phyloP scores from a whole-genome alignment of 116 monocot genomes.

The Phalaenopsis hybrid region DNA sequence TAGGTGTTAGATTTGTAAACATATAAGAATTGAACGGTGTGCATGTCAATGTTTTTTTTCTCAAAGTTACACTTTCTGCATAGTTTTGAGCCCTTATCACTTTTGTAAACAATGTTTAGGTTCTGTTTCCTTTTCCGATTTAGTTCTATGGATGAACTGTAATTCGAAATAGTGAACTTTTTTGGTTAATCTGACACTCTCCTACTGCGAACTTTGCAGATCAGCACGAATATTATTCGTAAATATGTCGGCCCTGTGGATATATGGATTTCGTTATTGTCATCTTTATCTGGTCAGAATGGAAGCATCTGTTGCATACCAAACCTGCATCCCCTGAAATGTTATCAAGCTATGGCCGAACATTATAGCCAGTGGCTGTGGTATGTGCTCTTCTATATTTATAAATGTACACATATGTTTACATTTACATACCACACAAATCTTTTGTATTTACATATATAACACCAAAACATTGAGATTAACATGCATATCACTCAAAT shows the following conservation, averaged over 20 bases:
- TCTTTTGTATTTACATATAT: neutral
- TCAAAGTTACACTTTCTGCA: no score
- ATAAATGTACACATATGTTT: neutral
- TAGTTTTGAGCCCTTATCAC: neutral
- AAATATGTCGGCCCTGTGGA: constrained; percentile 83
- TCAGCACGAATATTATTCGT: constrained; percentile 54
- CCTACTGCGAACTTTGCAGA: constrained; percentile 22
- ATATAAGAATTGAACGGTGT: no score
- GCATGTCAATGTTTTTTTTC: no score
- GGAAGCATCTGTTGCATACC: constrained; percentile 29
- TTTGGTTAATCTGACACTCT: neutral
- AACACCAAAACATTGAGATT: neutral
- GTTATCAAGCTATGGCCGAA: constrained; percentile 76
- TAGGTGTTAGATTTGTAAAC: no score
- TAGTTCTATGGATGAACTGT: no score
- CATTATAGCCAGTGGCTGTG: constrained; percentile 90
- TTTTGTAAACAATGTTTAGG: neutral
- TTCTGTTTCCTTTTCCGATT: no score
- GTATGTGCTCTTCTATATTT: constrained; percentile 27
- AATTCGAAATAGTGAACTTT: neutral
- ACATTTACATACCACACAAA: neutral
- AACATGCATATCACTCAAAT: neutral
- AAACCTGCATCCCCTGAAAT: constrained; percentile 41
- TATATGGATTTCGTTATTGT: constrained; percentile 58
- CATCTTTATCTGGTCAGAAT: constrained; percentile 5